These are phyloP conservation scores for Pseudogymnoascus sp. DNA, from an alignment of 2,329 filamentous ascomycete genomes.

Conservation along the genomic window DNA sequence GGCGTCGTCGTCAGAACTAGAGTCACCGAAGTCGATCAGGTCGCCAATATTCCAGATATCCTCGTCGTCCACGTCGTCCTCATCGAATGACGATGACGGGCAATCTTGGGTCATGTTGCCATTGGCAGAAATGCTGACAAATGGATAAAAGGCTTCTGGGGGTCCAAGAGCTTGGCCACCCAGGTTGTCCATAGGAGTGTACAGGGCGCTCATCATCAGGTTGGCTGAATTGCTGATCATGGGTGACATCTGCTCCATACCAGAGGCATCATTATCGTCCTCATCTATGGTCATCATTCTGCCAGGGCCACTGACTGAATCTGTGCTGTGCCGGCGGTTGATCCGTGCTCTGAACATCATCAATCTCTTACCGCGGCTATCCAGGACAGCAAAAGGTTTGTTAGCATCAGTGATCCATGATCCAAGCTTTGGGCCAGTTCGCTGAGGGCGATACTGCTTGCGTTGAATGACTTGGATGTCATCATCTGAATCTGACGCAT, in stretches of 20 bases:
- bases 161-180: conserved; percentile 59
- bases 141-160: conserved; percentile 67
- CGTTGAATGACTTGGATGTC: conserved; percentile 25
- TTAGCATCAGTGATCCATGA: conserved; percentile 26
- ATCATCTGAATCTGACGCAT: conserved; percentile 32
- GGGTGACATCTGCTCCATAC: conserved; percentile 30
- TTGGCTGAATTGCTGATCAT: conserved; percentile 61
- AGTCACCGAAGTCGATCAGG: conserved; percentile 60
- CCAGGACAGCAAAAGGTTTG: conserved; percentile 34
- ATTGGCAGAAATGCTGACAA: conserved; percentile 47
- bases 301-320: conserved; percentile 21
- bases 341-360: conserved; percentile 33
- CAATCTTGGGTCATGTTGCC: conserved; percentile 45
- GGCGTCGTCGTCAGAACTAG: conserved; percentile 52
- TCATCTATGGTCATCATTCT: conserved; percentile 28
- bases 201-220: conserved; percentile 62
- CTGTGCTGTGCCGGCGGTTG: conserved; percentile 28
- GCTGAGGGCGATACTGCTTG: conserved; percentile 15
- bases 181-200: conserved; percentile 24
- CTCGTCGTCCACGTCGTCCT: conserved; percentile 54
- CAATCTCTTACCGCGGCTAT: conserved; percentile 31
- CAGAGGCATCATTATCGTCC: conserved; percentile 24
- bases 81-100: conserved; percentile 40
- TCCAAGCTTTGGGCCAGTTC: conserved; percentile 25
- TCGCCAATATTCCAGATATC: conserved; percentile 60